Base-by-base conservation (phyloP, 75 land plant genomes). In the Cupressus sempervirens region DNA sequence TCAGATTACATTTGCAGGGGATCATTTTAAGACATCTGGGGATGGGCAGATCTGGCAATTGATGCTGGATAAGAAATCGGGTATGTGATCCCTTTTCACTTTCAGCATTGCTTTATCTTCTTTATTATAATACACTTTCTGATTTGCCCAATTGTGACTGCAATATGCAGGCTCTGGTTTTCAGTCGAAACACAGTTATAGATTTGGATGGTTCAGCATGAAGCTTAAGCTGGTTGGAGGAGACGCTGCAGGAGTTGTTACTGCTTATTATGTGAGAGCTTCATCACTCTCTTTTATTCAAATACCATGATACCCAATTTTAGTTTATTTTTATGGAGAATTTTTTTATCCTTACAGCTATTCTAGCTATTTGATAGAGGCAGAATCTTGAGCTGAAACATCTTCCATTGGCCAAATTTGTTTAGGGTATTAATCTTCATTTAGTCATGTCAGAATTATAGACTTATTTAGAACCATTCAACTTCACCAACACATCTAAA, bases 151-250 rank as follows among this genome's bases (percentile, higher is more conserved):
- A 32, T 35, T 72, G 35, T 32, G 35, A 11, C 30, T 72, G 74
- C 36, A 12, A 11, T 72, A 32, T 72, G 12, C 83, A 95, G 95
- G 97, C 23, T 93, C 94, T 83, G 97, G 95, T 26, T 95, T 95
- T 85, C 90, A 91, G 84, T 91, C 97, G 4, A 91, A 90, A 85
- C 76, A 92, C 43, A 88, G 91, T 32, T 95, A 93, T 85, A 87
- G 90, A 86, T 95, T 91, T 81, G 97, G 97, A 20, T 95, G 91
- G 92, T 93, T 95, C 82, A 93, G 93, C 86, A 95, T 95, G 97
- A 92, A 95, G 88, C 88, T 95, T 52, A 95, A 95, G 88, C 88
- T 95, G 12, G 97, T 95, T 12, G 91, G 93, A 15, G 95, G 95
- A 14, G 97, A 95, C 86, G 92, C 97, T 13, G 94, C 95, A 26